Evolutionary conservation across 352 stramenopile genomes (phyloP), one percentile per base, ranked within the genome.

Genomic region (Pythium periplocum): DNA sequence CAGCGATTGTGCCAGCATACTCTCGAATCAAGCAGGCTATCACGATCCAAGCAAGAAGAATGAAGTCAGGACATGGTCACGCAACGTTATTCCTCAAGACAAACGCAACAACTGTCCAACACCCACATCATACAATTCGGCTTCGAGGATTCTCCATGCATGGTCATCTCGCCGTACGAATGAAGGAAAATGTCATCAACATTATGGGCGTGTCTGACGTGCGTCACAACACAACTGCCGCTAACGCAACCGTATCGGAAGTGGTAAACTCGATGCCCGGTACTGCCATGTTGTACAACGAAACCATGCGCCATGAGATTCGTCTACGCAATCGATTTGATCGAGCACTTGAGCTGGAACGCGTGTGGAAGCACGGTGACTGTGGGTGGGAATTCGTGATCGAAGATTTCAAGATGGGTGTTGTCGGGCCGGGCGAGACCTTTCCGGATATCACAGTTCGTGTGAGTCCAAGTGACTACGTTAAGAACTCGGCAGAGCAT

Each of bases 261-360:
- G 9, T 48, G 43, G 43, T 48, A 30, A 48, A 48, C 9, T 30
- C 43, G 43, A 48, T 48, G 43, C 43, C 43, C 43, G 43, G 43
- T 30, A 30, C 9, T 48, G 1, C 9, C 43, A 39, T 40, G 46
- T 11, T 35, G n/a, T 11, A 11, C 17, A 26, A 17, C 46, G 34
- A 51, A 2, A 39, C 30, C 46, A 39, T 39, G 46, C 34, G 34
- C 17, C 46, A 39, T 37, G 31, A 40, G 17, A 11, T 61, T 7
- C 40, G 12, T 6, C 50, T 64, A 6, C 41, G 49, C 34, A 84
- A 84, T 47, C 44, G 49, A 34, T 85, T 84, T 47, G 63, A 82
- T 42, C 41, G 49, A 6, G 49, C 66, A 6, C 53, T 86, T 10
- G 65, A 82, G 48, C 42, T 83, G 9, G 62, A 84, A 46, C 61